Conservation (phyloP, 2,329 filamentous ascomycete species). For the Blumeriella jaapii region DNA sequence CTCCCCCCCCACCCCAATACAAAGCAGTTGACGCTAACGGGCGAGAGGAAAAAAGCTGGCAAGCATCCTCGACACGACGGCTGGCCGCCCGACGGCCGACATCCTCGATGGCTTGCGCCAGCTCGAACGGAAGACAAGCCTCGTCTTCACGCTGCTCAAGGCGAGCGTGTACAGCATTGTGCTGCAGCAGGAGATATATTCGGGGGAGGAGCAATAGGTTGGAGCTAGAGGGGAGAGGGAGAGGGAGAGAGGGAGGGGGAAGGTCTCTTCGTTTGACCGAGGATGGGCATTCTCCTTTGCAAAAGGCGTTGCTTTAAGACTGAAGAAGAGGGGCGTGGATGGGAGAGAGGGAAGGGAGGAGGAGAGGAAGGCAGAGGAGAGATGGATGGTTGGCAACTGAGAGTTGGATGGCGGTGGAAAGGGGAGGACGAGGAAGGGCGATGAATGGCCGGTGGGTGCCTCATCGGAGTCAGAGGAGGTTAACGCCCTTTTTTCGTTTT, state of each 20-base stretch:
- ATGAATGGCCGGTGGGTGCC: slow-evolving; percentile 21
- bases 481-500: too few species aligned
- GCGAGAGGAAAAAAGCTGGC: slow-evolving; percentile 38
- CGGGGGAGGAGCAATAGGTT: slow-evolving; percentile 39
- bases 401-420: slow-evolving; percentile 5
- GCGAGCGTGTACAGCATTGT: slow-evolving; percentile 98
- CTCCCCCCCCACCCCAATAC: background rate
- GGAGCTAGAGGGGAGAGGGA: slow-evolving; percentile 19
- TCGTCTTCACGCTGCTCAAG: slow-evolving; percentile 93
- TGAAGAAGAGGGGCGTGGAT: background rate
- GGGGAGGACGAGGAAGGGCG: too few species aligned
- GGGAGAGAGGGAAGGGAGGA: slow-evolving; percentile 1
- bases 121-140: slow-evolving; percentile 84
- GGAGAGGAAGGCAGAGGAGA: slow-evolving; percentile 7
- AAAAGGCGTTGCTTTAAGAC: too few species aligned
- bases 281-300: too few species aligned
- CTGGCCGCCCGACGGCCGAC: slow-evolving; percentile 61
- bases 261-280: too few species aligned
- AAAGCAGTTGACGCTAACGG: background rate
- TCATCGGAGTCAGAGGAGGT: too few species aligned
- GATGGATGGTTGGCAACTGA: background rate
- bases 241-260: background rate
- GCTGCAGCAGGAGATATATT: slow-evolving; percentile 88
- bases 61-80: slow-evolving; percentile 48
- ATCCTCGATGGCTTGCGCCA: slow-evolving; percentile 79